Conservation (phyloP, 1,284 basidiomycete genomes). For the Ustilago cynodontis region DNA sequence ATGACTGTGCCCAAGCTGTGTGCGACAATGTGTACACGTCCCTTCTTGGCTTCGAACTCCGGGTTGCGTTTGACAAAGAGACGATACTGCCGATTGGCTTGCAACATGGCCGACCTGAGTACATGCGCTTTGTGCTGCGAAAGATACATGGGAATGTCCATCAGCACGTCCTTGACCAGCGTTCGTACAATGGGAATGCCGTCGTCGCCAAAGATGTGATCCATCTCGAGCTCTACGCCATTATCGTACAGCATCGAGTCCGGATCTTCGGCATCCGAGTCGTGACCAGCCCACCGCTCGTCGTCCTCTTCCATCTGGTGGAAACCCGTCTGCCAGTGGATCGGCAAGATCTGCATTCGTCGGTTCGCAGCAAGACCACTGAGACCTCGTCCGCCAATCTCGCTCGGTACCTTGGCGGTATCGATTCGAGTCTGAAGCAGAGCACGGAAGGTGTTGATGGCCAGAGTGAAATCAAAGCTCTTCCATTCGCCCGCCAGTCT, state of each 20-base stretch:
- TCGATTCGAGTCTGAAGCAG: conserved; percentile 56
- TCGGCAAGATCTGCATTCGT: conserved; percentile 73
- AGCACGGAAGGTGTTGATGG: conserved; percentile 53
- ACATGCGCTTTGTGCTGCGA: conserved; percentile 73
- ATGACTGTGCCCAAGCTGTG: conserved; percentile 74
- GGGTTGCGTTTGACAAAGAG: conserved; percentile 75
- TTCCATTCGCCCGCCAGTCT: conserved; percentile 57
- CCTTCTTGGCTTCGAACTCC: conserved; percentile 68
- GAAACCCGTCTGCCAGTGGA: conserved; percentile 74
- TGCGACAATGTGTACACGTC: conserved; percentile 72
- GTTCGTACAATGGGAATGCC: conserved; percentile 59
- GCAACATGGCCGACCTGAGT: conserved; percentile 72
- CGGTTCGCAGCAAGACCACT: conserved; percentile 56
- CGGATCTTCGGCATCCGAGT: conserved; percentile 43
- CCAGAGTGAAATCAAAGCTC: conserved; percentile 54
- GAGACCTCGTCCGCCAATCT: conserved; percentile 57
- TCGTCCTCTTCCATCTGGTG: conserved; percentile 69
- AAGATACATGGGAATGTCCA: conserved; percentile 72
- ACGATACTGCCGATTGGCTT: conserved; percentile 71
- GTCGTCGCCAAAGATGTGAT: conserved; percentile 54
- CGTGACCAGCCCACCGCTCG: conserved; percentile 70
- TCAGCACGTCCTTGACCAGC: conserved; percentile 69
- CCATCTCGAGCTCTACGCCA: conserved; percentile 70
- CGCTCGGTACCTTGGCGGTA: conserved; percentile 47
- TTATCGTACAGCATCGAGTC: conserved; percentile 55